Conservation (phyloP, 2,329 filamentous ascomycete genomes). For the Cordyceps militaris region DNA sequence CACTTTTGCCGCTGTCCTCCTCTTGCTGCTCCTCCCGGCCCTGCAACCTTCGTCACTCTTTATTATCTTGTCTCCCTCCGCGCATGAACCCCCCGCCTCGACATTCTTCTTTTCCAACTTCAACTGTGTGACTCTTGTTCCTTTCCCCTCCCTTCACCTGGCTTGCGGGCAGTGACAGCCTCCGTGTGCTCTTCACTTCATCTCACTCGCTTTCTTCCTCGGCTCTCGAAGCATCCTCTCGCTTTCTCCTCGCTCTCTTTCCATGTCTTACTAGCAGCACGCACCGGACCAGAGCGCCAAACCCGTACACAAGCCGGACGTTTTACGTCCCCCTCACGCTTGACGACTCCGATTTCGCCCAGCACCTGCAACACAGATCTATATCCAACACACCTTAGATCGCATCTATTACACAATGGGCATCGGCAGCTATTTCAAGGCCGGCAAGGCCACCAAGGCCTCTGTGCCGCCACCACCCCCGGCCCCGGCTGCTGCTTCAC, state of each 20-base stretch:
- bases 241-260: not conserved
- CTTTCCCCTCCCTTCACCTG: not conserved
- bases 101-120: not conserved
- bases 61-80: constrained; percentile 1
- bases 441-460: constrained; percentile 23
- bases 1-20: too few species aligned
- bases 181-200: not conserved
- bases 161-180: not conserved
- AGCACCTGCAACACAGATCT: not conserved
- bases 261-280: not conserved
- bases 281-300: not conserved
- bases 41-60: not conserved
- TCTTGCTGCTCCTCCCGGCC: not conserved
- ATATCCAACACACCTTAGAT: not conserved
- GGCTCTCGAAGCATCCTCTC: not conserved
- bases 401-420: constrained; percentile 42
- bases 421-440: constrained; percentile 56
- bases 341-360: constrained; percentile 5
- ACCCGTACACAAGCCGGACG: not conserved
- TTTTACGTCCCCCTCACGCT: not conserved
- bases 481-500: constrained; percentile 15
- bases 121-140: not conserved
- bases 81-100: not conserved
- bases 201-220: constrained; percentile 1
- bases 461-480: constrained; percentile 8